These are phyloP conservation scores for Coniochaeta sp. DNA, from an alignment of 2,329 filamentous ascomycete species.

Conservation along the genomic window DNA sequence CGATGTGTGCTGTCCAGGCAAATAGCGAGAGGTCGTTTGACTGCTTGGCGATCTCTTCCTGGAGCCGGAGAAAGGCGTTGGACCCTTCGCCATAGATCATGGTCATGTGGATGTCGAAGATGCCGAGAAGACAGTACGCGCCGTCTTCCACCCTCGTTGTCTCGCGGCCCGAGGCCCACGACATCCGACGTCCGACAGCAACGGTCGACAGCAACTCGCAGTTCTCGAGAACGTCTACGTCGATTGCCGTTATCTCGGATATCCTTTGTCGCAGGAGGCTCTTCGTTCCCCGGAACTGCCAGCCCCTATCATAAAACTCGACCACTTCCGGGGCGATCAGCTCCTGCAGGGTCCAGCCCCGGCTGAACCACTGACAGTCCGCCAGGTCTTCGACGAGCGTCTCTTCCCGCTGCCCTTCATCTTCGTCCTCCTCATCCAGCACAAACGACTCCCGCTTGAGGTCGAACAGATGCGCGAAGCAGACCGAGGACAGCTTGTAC, in stretches of 20 bases:
- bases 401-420: neutral
- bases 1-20: constrained; percentile 8
- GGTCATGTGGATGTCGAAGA: constrained; percentile 20
- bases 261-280: constrained; percentile 4
- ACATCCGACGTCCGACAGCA: constrained; percentile 17
- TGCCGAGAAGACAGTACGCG: constrained; percentile 13
- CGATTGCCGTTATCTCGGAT: constrained; percentile 8
- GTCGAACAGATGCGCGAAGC: constrained; percentile 9
- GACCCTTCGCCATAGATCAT: constrained; percentile 19
- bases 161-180: constrained; percentile 15
- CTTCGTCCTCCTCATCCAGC: neutral
- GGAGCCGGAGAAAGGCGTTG: constrained; percentile 15
- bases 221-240: constrained; percentile 5
- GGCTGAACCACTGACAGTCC: constrained; percentile 8
- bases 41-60: constrained; percentile 16
- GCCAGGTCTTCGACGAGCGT: constrained; percentile 3
- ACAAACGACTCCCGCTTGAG: constrained; percentile 1
- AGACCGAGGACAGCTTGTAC: constrained; percentile 8
- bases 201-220: constrained; percentile 4
- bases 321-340: constrained; percentile 8
- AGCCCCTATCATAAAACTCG: constrained; percentile 8
- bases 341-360: constrained; percentile 12
- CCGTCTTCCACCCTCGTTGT: constrained; percentile 15
- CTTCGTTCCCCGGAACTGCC: constrained; percentile 7
- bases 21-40: constrained; percentile 9